phyloP scores from a whole-genome alignment of 1,139 yeast genomes.

The Yamadazyma atmosphaerica region DNA sequence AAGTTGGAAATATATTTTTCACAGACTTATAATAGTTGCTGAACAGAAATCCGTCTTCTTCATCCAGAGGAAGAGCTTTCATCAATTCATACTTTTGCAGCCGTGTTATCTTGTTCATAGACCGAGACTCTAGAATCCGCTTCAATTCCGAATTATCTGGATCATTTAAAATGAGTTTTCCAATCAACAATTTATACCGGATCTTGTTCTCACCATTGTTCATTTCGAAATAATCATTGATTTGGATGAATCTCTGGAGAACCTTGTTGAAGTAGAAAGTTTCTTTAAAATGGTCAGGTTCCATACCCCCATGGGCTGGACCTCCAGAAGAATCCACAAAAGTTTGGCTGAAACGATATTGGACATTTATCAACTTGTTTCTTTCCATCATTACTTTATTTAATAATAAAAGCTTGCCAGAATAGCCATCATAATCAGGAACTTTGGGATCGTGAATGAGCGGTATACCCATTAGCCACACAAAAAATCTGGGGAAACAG shows the following conservation, averaged over 20 bases:
- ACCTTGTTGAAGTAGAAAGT: slow-evolving; percentile 2
- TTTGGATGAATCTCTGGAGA: neutral
- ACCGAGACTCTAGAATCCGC: neutral
- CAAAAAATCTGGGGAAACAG: slow-evolving; percentile 31
- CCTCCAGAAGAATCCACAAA: neutral
- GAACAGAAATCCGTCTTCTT: neutral
- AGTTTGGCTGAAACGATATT: neutral
- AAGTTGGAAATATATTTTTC: neutral
- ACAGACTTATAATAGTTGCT: neutral
- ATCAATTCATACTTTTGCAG: neutral
- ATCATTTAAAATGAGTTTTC: neutral
- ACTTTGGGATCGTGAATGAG: neutral
- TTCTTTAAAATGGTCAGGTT: neutral
- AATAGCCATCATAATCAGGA: slow-evolving; percentile 5
- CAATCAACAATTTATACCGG: neutral
- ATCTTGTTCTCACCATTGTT: neutral
- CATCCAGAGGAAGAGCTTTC: neutral
- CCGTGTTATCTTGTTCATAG: neutral
- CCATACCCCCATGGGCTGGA: no score
- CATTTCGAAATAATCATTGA: neutral
- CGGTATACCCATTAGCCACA: slow-evolving; percentile 34
- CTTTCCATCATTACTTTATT: neutral
- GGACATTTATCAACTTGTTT: neutral
- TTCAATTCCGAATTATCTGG: neutral
- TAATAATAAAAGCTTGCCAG: slow-evolving; percentile 4